These are phyloP conservation scores for Fusarium tjaetaba DNA, from an alignment of 2,329 filamentous ascomycete genomes.

Conservation along the genomic window DNA sequence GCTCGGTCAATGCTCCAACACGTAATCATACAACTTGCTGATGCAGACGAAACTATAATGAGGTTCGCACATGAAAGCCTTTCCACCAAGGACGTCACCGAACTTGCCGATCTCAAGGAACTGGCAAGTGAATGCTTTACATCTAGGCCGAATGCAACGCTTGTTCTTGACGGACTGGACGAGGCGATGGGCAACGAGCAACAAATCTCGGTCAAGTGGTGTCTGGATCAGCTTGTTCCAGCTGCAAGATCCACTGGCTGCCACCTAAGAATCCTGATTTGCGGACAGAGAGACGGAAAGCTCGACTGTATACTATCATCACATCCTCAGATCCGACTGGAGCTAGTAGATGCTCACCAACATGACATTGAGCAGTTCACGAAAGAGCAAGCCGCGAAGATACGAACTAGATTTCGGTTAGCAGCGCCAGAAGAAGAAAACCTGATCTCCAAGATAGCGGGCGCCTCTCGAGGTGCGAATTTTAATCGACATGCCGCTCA, in stretches of 20 bases:
- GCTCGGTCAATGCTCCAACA: not conserved
- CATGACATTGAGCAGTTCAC: accelerated
- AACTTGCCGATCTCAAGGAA: accelerated
- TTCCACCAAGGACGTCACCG: accelerated
- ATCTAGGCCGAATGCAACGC: accelerated
- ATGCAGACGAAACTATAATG: not conserved
- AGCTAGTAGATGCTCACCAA: accelerated
- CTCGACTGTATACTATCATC: not conserved
- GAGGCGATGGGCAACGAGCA: accelerated
- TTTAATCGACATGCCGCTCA: too few relatives aligned
- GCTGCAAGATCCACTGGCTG: accelerated
- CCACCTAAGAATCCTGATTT: accelerated
- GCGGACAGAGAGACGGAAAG: not conserved
- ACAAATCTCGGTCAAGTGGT: accelerated
- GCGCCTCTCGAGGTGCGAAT: not conserved
- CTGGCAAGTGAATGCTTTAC: not conserved
- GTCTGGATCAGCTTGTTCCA: accelerated
- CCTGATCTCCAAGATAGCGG: accelerated
- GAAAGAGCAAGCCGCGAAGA: accelerated
- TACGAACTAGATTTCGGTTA: accelerated
- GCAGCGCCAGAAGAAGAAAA: accelerated
- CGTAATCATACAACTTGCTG: accelerated
- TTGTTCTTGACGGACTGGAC: not conserved
- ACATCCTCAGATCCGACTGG: accelerated
- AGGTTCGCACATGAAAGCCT: accelerated